Percentiles rank a stretch among this genome's conserved stretches.
Conservation (phyloP, 768 basidiomycete genomes). For the Leucogyrophana mollusca region DNA sequence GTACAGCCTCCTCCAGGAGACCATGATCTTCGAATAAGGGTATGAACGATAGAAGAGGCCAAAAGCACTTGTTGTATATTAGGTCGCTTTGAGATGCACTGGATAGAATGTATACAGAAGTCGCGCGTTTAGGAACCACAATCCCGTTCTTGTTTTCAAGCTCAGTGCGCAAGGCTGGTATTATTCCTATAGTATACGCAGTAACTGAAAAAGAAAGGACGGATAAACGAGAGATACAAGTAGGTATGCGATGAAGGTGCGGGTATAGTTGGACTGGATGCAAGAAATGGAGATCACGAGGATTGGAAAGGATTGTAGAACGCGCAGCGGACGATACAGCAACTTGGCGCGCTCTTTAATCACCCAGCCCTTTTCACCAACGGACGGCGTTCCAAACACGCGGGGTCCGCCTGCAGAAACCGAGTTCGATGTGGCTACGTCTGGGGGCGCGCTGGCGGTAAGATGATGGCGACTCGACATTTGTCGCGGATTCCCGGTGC, state of each 20-base stretch:
- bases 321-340: constrained; percentile 4
- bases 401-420: no score
- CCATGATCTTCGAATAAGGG: constrained; percentile 80
- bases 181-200: constrained; percentile 1
- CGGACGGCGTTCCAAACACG: constrained; percentile 2
- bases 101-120: no score
- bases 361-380: constrained; percentile 6
- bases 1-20: constrained; percentile 61
- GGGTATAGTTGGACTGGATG: constrained; percentile 29
- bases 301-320: constrained; percentile 5
- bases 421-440: no score
- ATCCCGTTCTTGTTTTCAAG: no score
- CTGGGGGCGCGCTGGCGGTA: no score
- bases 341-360: constrained; percentile 21
- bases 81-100: constrained; percentile 8
- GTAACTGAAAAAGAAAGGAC: constrained; percentile 8
- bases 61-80: constrained; percentile 19
- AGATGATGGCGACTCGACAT: no score
- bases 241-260: constrained; percentile 18
- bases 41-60: background rate
- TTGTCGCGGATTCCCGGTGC: background rate
- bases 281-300: constrained; percentile 10
- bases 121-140: no score
- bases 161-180: no score
- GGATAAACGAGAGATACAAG: constrained; percentile 2